Conservation (phyloP, 2,329 filamentous ascomycete species). For the Akanthomyces lecanii region DNA sequence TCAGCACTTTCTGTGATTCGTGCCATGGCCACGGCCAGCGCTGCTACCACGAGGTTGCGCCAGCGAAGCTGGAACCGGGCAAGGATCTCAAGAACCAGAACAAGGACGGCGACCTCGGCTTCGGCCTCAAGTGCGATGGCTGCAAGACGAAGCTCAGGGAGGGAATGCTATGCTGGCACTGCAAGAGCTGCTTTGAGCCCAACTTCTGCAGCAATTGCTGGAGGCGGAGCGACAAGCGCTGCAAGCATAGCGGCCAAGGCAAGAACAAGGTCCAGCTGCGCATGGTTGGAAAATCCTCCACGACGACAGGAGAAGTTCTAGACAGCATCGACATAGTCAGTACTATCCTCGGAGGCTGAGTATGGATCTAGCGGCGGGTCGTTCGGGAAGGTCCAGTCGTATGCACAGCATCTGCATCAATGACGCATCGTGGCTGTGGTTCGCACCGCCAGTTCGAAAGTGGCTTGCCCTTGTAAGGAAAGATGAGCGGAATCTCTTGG, state of each 20-base stretch:
- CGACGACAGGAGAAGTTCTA: slow-evolving; percentile 8
- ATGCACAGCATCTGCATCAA: no score
- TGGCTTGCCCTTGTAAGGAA: no score
- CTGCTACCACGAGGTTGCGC: slow-evolving; percentile 13
- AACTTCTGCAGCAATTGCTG: slow-evolving; percentile 22
- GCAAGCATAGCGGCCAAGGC: slow-evolving; percentile 19
- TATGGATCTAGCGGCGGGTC: no score
- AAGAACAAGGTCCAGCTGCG: slow-evolving; percentile 21
- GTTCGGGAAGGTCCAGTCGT: no score
- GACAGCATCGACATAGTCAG: neutral
- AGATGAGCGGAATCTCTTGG: no score
- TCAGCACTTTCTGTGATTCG: slow-evolving; percentile 3
- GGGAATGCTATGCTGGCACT: slow-evolving; percentile 21
- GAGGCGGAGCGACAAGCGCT: slow-evolving; percentile 19
- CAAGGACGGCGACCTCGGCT: slow-evolving; percentile 13
- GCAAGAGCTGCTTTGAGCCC: slow-evolving; percentile 21
- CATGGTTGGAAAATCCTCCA: slow-evolving; percentile 16
- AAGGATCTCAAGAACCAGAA: slow-evolving; percentile 10
- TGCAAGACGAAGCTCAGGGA: slow-evolving; percentile 28
- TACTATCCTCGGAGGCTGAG: neutral
- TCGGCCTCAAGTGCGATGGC: slow-evolving; percentile 41
- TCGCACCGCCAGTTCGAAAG: no score
- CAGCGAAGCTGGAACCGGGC: neutral
- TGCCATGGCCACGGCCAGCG: slow-evolving; percentile 3
- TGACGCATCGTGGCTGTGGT: no score